Percentiles rank a stretch among this genome's conserved stretches.
phyloP scores from a whole-genome alignment of 2,329 filamentous ascomycete genomes.

The Septoria petroselini region DNA sequence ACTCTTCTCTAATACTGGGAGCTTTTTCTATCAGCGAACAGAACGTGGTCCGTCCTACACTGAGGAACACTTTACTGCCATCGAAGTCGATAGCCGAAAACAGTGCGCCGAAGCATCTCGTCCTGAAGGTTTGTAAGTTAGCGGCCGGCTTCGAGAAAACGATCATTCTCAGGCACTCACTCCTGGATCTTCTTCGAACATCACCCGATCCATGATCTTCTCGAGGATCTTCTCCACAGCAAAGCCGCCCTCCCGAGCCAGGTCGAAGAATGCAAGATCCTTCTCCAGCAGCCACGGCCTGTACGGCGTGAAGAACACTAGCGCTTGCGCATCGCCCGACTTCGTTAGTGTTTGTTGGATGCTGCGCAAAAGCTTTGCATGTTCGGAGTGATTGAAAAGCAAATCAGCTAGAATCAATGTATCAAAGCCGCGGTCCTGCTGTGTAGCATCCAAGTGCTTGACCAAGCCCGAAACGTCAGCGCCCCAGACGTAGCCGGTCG shows the following conservation, averaged over 20 bases:
- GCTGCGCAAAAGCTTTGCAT: slow-evolving; percentile 70
- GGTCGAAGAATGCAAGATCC: slow-evolving; percentile 81
- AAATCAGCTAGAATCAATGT: slow-evolving; percentile 83
- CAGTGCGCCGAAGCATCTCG: slow-evolving; percentile 73
- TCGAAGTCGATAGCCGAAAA: slow-evolving; percentile 70
- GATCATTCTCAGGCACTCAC: slow-evolving; percentile 42
- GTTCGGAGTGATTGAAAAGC: slow-evolving; percentile 87
- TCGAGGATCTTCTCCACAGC: slow-evolving; percentile 76
- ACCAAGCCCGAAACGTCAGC: slow-evolving; percentile 59
- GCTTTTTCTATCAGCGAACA: neutral
- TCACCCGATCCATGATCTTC: slow-evolving; percentile 74
- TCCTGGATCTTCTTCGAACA: slow-evolving; percentile 87
- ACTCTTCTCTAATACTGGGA: slow-evolving; percentile 21
- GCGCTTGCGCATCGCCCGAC: slow-evolving; percentile 57
- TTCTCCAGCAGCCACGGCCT: slow-evolving; percentile 83
- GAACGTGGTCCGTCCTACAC: no score
- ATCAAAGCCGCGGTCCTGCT: slow-evolving; percentile 59
- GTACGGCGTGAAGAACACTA: slow-evolving; percentile 94
- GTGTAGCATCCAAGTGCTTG: slow-evolving; percentile 50
- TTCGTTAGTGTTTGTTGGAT: slow-evolving; percentile 65
- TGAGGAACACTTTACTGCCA: slow-evolving; percentile 50
- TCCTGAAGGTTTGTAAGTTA: slow-evolving; percentile 49
- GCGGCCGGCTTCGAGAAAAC: neutral
- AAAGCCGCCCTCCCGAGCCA: slow-evolving; percentile 68
- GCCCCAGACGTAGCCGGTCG: slow-evolving; percentile 79